Percentiles rank a stretch among this genome's conserved stretches.
These are phyloP conservation scores for Phaeodactylum tricornutum DNA, from an alignment of 108 stramenopile genomes.

Conservation along the genomic window DNA sequence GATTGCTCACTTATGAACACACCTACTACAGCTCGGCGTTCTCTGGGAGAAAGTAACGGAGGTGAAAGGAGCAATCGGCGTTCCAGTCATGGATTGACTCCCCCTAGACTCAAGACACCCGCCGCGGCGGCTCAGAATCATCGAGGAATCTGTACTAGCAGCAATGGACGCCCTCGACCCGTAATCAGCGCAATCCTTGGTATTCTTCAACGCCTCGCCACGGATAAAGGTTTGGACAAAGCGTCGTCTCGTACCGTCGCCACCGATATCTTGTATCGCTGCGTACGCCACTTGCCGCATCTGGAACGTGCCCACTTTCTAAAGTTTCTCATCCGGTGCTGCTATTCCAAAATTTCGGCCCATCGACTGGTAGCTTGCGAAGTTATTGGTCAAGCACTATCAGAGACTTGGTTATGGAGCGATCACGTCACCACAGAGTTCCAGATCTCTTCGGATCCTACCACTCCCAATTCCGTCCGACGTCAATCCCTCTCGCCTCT, in stretches of 20 bases:
- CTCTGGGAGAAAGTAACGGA: too few relatives aligned
- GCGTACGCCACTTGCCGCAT: constrained; percentile 32
- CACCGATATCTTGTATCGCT: constrained; percentile 21
- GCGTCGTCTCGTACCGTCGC: constrained; percentile 37
- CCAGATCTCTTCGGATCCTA: background rate
- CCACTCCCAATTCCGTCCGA: background rate
- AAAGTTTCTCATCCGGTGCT: constrained; percentile 44
- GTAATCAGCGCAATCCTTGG: constrained; percentile 33
- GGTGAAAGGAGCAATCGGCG: too few relatives aligned
- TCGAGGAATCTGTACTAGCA: too few relatives aligned
- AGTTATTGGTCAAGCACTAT: constrained; percentile 43
- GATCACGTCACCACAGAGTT: constrained; percentile 13
- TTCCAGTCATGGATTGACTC: too few relatives aligned
- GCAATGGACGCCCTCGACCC: background rate
- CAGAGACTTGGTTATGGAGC: constrained; percentile 49
- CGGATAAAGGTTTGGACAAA: constrained; percentile 47
- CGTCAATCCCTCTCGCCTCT: constrained; percentile 1
- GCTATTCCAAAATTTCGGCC: constrained; percentile 53
- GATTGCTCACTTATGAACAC: too few relatives aligned
- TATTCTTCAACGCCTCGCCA: constrained; percentile 63
- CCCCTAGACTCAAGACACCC: too few relatives aligned
- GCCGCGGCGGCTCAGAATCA: too few relatives aligned
- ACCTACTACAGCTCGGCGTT: too few relatives aligned
- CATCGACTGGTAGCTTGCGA: constrained; percentile 69
- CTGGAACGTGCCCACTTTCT: constrained; percentile 43